A percentile compares a stretch with the other conserved stretches of the same genome.
phyloP scores from a whole-genome alignment of 2,329 filamentous ascomycete species.

The Plectosphaerella plurivora region DNA sequence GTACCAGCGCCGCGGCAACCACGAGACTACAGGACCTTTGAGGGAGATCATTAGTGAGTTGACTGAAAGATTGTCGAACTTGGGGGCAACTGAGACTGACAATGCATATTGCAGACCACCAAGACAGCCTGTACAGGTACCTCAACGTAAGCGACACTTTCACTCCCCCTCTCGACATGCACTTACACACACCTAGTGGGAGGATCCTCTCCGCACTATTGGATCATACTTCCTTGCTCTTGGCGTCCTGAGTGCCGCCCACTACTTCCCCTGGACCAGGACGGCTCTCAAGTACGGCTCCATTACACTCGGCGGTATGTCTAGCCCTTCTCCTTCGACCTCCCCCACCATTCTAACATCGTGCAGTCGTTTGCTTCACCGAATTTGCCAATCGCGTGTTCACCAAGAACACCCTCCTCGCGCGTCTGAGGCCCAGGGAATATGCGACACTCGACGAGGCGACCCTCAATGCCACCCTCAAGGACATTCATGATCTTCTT shows the following conservation, averaged over 20 bases:
- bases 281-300: conserved; percentile 2
- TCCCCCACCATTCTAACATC: background rate
- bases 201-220: conserved; percentile 5
- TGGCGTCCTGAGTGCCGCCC: conserved; percentile 1
- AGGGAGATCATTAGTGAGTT: background rate
- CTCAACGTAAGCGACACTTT: background rate
- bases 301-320: conserved; percentile 5
- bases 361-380: conserved; percentile 1
- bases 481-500: conserved; percentile 6
- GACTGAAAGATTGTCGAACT: background rate
- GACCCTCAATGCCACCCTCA: conserved; percentile 4
- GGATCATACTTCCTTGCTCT: conserved; percentile 3
- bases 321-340: background rate
- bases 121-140: conserved; percentile 8
- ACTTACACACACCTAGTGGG: conserved; percentile 2
- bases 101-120: background rate
- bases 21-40: background rate
- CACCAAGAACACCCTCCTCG: conserved; percentile 1
- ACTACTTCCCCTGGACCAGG: conserved; percentile 5
- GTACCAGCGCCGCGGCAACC: no score
- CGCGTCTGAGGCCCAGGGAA: conserved; percentile 1
- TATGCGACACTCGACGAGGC: conserved; percentile 1
- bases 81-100: background rate
- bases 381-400: conserved; percentile 5
- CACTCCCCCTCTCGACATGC: no score